Conservation (phyloP, 2,329 filamentous ascomycete genomes). For the Aspergillus terreus region DNA sequence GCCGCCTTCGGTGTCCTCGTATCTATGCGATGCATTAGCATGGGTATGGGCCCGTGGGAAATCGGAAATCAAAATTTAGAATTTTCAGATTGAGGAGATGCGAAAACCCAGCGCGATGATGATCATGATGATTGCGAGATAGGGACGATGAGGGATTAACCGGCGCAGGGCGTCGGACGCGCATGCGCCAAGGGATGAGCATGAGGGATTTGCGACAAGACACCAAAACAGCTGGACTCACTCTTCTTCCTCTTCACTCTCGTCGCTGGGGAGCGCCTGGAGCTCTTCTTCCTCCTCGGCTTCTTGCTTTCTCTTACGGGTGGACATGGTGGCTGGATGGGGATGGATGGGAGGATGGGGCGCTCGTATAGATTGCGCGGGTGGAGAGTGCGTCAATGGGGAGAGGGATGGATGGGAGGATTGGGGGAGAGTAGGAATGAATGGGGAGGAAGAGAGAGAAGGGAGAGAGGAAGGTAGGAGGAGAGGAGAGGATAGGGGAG, state of each 20-base stretch:
- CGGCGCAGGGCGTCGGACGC: no score
- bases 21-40: slow-evolving; percentile 21
- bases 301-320: slow-evolving; percentile 50
- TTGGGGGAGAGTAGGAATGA: slow-evolving; percentile 18
- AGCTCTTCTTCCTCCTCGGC: slow-evolving; percentile 47
- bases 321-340: slow-evolving; percentile 35
- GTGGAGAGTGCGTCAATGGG: slow-evolving; percentile 10
- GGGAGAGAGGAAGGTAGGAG: slow-evolving; percentile 11
- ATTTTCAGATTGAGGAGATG: neutral
- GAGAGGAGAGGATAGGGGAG: slow-evolving; percentile 2
- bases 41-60: no score
- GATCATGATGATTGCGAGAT: no score
- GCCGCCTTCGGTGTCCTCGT: slow-evolving; percentile 31
- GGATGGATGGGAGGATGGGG: slow-evolving; percentile 6
- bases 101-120: neutral
- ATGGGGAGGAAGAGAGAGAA: slow-evolving; percentile 37
- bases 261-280: slow-evolving; percentile 47
- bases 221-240: slow-evolving; percentile 24
- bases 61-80: neutral
- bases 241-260: slow-evolving; percentile 51
- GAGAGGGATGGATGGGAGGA: slow-evolving; percentile 3
- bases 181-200: neutral
- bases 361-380: neutral
- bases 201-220: neutral
- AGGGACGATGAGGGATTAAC: no score